Percentiles rank a stretch among this genome's conserved stretches.
Conservation (phyloP, 345 rosid species). For the Lenwebbia sp. region DNA sequence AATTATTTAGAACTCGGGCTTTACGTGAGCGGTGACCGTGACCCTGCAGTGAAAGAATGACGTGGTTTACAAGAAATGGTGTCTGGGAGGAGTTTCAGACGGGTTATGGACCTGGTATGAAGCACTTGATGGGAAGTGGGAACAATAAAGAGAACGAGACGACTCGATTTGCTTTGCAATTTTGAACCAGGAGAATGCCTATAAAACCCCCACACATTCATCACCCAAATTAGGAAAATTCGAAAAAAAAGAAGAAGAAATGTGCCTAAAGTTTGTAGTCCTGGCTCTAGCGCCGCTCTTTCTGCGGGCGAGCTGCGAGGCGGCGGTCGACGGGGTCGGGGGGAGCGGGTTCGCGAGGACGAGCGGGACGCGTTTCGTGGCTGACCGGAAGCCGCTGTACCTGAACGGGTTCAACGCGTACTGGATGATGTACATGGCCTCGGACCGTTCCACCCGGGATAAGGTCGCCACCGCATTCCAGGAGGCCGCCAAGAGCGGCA, state of each 20-base stretch:
- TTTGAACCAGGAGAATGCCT: not conserved
- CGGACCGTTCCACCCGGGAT: conserved; percentile 38
- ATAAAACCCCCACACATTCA: not conserved
- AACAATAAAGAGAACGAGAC: not conserved
- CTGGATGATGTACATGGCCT: conserved; percentile 62
- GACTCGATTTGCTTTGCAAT: not conserved
- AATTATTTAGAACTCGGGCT: not conserved
- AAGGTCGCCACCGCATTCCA: conserved; percentile 40
- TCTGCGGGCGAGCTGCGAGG: not conserved
- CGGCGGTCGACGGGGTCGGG: not conserved
- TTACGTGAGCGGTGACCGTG: not conserved
- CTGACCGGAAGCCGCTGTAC: conserved; percentile 30
- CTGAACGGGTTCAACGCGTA: conserved; percentile 81
- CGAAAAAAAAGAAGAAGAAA: not conserved
- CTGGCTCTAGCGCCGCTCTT: not conserved
- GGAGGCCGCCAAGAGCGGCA: conserved; percentile 45
- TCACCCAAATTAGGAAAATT: not conserved
- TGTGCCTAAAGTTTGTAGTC: not conserved
- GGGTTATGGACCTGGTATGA: not conserved
- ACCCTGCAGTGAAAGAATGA: not conserved
- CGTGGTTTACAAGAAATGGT: not conserved
- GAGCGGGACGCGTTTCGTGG: conserved; percentile 32
- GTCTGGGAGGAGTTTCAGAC: not conserved
- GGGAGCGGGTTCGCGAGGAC: conserved; percentile 14
- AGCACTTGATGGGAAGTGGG: not conserved